Evolutionary conservation across 805 yeast species (phyloP).

Genomic region (Zygosaccharomyces bailii): DNA sequence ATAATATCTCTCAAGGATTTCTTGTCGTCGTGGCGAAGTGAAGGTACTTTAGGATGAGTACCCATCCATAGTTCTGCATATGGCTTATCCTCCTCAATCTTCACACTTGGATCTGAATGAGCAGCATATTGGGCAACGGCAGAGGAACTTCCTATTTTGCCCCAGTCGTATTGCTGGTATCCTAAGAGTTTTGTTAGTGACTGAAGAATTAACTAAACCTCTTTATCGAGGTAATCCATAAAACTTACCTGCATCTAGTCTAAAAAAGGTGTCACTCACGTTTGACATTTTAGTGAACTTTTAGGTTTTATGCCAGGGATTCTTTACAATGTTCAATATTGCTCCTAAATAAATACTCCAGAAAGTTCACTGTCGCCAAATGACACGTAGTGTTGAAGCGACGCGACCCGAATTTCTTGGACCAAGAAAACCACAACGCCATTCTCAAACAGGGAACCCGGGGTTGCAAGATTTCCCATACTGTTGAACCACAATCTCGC

Average conservation of each 20-base stretch:
- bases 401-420: not conserved
- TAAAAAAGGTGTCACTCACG: conserved; percentile 38
- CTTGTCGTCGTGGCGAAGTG: conserved; percentile 53
- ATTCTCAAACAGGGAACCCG: not conserved
- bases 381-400: not conserved
- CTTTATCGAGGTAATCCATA: too few relatives aligned
- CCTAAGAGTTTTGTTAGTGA: conserved; percentile 37
- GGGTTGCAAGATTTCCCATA: too few relatives aligned
- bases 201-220: not conserved
- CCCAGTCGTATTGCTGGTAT: conserved; percentile 83
- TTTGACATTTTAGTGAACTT: not conserved
- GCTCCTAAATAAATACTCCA: not conserved
- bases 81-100: conserved; percentile 70
- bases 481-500: too few relatives aligned
- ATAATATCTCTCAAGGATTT: conserved; percentile 66
- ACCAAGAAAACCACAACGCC: not conserved
- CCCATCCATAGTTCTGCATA: conserved; percentile 99
- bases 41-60: conserved; percentile 90
- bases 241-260: conserved; percentile 40
- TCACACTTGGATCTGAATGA: conserved; percentile 57
- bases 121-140: conserved; percentile 88
- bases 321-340: not conserved
- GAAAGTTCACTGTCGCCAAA: not conserved
- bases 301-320: not conserved
- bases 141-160: conserved; percentile 76